These are phyloP conservation scores for Cutaneotrichosporon mucoides DNA, from an alignment of 1,284 basidiomycete genomes.

Conservation along the genomic window DNA sequence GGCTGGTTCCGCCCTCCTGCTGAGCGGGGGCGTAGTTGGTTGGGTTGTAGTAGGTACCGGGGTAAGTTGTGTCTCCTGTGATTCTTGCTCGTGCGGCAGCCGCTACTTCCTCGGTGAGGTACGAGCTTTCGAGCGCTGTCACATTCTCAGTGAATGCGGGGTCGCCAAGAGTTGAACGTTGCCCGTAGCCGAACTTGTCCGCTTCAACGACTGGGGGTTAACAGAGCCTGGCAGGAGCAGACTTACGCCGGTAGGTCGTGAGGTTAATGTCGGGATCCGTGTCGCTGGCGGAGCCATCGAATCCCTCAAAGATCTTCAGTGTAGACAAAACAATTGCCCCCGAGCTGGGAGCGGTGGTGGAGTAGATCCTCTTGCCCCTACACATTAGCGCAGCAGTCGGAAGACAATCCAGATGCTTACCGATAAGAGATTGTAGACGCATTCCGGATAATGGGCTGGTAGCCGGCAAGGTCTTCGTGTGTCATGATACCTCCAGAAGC, in stretches of 20 bases:
- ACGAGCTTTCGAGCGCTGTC: conserved; percentile 38
- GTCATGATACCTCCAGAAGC: conserved; percentile 37
- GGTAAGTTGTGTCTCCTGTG: conserved; percentile 28
- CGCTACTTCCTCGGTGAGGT: conserved; percentile 35
- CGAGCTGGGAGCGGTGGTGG: conserved; percentile 32
- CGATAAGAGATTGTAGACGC: conserved; percentile 26
- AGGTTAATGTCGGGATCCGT: conserved; percentile 26
- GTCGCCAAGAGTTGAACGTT: conserved; percentile 48
- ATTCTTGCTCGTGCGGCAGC: conserved; percentile 38
- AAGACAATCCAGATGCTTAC: conserved; percentile 8
- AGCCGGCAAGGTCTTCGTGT: conserved; percentile 33
- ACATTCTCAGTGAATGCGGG: conserved; percentile 49
- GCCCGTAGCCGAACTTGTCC: conserved; percentile 52
- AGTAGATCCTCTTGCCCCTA: conserved; percentile 32
- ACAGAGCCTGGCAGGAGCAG: conserved; percentile 35
- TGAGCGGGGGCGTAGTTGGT: conserved; percentile 31
- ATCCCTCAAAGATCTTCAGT: conserved; percentile 38
- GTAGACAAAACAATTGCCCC: conserved; percentile 30
- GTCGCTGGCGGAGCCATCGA: conserved; percentile 20
- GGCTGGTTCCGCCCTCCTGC: conserved; percentile 47
- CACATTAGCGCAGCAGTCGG: no score
- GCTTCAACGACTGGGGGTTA: conserved; percentile 53
- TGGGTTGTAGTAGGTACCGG: conserved; percentile 44
- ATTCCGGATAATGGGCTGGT: conserved; percentile 24
- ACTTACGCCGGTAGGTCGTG: conserved; percentile 42